These are phyloP conservation scores for Reutealis trisperma DNA, from an alignment of 345 rosid genomes.

Conservation along the genomic window DNA sequence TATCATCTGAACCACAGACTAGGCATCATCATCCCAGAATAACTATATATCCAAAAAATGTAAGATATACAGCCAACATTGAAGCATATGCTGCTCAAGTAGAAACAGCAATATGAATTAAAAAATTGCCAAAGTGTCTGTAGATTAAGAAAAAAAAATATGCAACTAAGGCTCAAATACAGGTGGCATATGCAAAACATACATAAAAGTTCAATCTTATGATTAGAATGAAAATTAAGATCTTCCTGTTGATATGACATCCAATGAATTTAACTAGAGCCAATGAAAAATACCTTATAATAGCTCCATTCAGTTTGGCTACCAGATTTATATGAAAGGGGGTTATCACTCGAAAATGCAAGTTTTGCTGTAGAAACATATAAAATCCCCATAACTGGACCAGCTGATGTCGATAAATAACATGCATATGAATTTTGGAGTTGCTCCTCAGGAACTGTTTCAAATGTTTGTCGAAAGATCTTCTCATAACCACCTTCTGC, in stretches of 20 bases:
- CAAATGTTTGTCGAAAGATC: conserved; percentile 74
- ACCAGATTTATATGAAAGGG: conserved; percentile 78
- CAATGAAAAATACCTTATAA: conserved; percentile 64
- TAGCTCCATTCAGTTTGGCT: conserved; percentile 74
- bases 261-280: background rate
- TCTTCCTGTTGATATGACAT: background rate
- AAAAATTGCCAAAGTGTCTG: background rate
- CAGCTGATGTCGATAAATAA: conserved; percentile 92
- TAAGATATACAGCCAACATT: too few species aligned
- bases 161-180: background rate
- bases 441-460: conserved; percentile 70
- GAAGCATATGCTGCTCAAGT: too few species aligned
- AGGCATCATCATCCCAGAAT: too few species aligned
- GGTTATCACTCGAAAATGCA: conserved; percentile 80
- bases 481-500: conserved; percentile 98
- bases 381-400: conserved; percentile 92
- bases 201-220: background rate
- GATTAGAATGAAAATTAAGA: conserved; percentile 1
- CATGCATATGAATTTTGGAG: conserved; percentile 82
- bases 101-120: too few species aligned
- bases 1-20: too few species aligned
- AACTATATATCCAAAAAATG: too few species aligned
- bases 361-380: conserved; percentile 79
- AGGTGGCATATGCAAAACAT: background rate
- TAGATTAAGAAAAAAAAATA: background rate